These are phyloP conservation scores for Pulveroboletus sp. DNA, from an alignment of 768 basidiomycete genomes.

Conservation along the genomic window DNA sequence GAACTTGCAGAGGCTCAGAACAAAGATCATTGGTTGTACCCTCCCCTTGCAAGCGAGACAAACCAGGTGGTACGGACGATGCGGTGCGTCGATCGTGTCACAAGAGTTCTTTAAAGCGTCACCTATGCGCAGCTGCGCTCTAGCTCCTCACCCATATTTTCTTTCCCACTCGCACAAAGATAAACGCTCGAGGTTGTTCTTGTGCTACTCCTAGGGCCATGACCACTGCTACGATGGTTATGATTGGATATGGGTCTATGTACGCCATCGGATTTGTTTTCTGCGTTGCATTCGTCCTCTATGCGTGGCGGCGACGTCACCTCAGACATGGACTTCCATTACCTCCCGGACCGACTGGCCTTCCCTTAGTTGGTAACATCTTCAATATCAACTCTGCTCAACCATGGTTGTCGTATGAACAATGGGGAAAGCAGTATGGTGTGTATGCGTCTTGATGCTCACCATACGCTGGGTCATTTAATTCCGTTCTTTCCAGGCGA, in stretches of 20 bases:
- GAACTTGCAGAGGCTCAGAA: too few species aligned
- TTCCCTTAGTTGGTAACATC: constrained; percentile 31
- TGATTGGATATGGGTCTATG: background rate
- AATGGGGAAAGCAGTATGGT: constrained; percentile 34
- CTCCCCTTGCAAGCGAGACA: background rate
- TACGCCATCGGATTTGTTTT: constrained; percentile 8
- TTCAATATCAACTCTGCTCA: constrained; percentile 16
- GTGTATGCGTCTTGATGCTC: background rate
- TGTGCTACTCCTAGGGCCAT: background rate
- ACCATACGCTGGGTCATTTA: background rate
- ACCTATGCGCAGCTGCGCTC: background rate
- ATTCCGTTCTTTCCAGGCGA: constrained; percentile 9
- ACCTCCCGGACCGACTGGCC: constrained; percentile 49
- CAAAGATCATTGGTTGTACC: too few species aligned
- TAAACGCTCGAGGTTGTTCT: background rate
- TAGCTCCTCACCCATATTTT: too few species aligned
- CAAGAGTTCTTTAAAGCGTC: background rate
- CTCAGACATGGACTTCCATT: constrained; percentile 27
- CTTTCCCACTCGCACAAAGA: background rate
- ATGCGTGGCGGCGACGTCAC: constrained; percentile 12
- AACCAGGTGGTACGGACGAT: too few species aligned
- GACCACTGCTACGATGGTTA: background rate
- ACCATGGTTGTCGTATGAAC: constrained; percentile 32
- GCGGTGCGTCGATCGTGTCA: too few species aligned
- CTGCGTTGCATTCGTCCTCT: constrained; percentile 3